These are phyloP conservation scores for Trypanosoma conorhini DNA, from an alignment of 208 protist genomes.

Conservation along the genomic window DNA sequence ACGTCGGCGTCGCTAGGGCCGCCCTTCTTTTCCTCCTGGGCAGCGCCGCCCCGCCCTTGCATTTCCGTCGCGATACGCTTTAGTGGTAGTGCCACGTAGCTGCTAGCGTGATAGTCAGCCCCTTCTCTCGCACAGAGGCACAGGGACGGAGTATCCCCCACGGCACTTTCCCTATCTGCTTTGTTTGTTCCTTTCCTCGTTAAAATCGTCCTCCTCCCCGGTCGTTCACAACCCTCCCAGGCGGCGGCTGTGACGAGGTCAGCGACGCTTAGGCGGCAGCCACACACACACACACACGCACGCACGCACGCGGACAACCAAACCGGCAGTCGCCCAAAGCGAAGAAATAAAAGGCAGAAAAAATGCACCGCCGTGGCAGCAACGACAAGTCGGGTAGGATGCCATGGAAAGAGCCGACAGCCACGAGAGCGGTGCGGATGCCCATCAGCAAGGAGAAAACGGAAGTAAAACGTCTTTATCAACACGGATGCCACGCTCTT, in stretches of 20 bases:
- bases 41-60: not conserved
- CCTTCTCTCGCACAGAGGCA: not conserved
- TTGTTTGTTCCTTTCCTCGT: not conserved
- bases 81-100: not conserved
- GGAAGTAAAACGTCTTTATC: not conserved
- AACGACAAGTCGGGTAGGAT: slow-evolving; percentile 10
- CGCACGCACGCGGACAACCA: not conserved
- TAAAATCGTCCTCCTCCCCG: not conserved
- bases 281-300: not conserved
- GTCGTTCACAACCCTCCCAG: not conserved
- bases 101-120: not conserved
- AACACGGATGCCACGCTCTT: not conserved
- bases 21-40: not conserved
- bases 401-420: not conserved
- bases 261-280: not conserved
- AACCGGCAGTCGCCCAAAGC: not conserved
- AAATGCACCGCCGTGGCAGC: not conserved
- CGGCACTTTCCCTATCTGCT: not conserved
- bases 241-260: not conserved
- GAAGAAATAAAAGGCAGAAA: not conserved
- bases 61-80: not conserved
- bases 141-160: not conserved
- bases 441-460: not conserved
- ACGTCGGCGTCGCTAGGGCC: not conserved
- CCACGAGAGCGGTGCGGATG: not conserved